phyloP scores from a whole-genome alignment of 495 filamentous ascomycete genomes.

The Sphaerosporella brunnea region DNA sequence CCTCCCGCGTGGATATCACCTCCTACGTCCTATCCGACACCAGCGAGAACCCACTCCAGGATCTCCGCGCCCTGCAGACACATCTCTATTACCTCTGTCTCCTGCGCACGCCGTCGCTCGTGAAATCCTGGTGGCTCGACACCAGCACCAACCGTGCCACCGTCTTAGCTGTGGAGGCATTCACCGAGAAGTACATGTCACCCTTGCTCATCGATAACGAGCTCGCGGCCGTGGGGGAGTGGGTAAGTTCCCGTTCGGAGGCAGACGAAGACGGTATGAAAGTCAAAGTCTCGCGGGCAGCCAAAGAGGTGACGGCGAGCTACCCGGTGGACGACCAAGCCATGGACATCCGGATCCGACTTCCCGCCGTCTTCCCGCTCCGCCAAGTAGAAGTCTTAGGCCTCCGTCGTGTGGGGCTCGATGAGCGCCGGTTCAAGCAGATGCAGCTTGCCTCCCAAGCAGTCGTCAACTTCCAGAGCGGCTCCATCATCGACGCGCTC shows the following conservation, averaged over 20 bases:
- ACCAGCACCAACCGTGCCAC: conserved; percentile 48
- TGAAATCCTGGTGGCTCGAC: conserved; percentile 75
- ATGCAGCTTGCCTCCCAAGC: conserved; percentile 78
- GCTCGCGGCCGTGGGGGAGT: conserved; percentile 51
- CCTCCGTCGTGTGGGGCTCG: conserved; percentile 64
- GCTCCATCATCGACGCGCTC: conserved; percentile 67
- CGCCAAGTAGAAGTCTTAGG: conserved; percentile 57
- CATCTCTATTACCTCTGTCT: conserved; percentile 75
- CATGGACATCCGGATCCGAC: conserved; percentile 55
- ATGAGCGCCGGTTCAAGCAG: conserved; percentile 73
- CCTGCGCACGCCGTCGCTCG: conserved; percentile 53
- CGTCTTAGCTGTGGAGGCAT: conserved; percentile 52
- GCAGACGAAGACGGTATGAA: conserved; percentile 54
- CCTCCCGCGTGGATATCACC: conserved; percentile 48
- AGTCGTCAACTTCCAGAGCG: conserved; percentile 82
- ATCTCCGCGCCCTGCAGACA: conserved; percentile 63
- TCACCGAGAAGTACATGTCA: conserved; percentile 74
- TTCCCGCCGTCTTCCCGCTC: conserved; percentile 69
- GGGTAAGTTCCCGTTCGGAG: conserved; percentile 45
- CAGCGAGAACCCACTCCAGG: conserved; percentile 41
- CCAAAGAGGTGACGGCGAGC: conserved; percentile 53
- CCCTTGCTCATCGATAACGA: conserved; percentile 58
- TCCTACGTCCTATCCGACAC: conserved; percentile 44
- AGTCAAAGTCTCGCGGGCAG: conserved; percentile 51
- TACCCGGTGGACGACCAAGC: conserved; percentile 78